Evolutionary conservation across 1,284 basidiomycete genomes (phyloP).

Genomic region (Tylopilus orsonianus): DNA sequence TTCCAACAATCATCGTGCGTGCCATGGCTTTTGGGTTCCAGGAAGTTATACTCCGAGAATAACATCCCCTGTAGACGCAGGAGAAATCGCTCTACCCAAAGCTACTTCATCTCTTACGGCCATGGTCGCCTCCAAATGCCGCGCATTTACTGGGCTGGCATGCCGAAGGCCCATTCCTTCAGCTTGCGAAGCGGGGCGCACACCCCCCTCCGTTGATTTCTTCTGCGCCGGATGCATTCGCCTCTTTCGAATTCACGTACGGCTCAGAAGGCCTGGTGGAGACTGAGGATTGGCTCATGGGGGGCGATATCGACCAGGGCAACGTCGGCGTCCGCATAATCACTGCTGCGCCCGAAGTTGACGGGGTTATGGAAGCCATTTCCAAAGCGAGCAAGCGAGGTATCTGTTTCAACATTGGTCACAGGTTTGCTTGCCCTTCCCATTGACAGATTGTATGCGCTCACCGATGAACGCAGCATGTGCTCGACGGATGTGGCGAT

Average conservation of each 20-base stretch:
- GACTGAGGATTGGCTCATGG: slow-evolving; percentile 67
- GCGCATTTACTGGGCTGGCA: slow-evolving; percentile 85
- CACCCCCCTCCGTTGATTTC: slow-evolving; percentile 73
- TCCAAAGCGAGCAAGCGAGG: slow-evolving; percentile 62
- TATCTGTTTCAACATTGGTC: slow-evolving; percentile 81
- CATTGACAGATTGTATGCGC: background rate
- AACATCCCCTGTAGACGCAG: slow-evolving; percentile 54
- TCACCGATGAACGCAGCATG: slow-evolving; percentile 42
- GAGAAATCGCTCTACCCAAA: slow-evolving; percentile 71
- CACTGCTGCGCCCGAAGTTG: slow-evolving; percentile 85
- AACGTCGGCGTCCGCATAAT: slow-evolving; percentile 73
- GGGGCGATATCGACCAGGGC: slow-evolving; percentile 33
- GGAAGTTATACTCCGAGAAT: background rate
- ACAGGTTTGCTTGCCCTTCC: slow-evolving; percentile 54
- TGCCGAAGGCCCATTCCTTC: slow-evolving; percentile 87
- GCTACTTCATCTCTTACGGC: slow-evolving; percentile 60
- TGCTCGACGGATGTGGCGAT: slow-evolving; percentile 68
- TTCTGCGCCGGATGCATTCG: slow-evolving; percentile 57
- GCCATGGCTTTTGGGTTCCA: background rate
- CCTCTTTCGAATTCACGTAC: slow-evolving; percentile 73
- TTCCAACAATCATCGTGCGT: slow-evolving; percentile 78
- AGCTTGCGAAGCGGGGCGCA: slow-evolving; percentile 75
- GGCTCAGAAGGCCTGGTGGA: slow-evolving; percentile 62
- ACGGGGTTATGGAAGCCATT: slow-evolving; percentile 75
- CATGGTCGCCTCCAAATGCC: slow-evolving; percentile 56